Conservation (phyloP, 345 rosid species). For the Theobroma cacao region DNA sequence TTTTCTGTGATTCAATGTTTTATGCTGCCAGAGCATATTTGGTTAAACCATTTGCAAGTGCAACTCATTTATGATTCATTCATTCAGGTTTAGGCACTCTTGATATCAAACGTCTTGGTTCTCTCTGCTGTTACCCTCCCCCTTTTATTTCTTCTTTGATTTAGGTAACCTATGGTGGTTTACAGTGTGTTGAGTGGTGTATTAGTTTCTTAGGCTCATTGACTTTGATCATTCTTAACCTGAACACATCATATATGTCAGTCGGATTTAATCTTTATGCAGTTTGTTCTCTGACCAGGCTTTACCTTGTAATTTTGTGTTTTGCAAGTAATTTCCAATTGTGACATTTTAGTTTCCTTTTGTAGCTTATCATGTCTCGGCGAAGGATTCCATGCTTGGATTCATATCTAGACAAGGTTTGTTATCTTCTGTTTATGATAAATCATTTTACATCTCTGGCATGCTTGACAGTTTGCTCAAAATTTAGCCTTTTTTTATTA, state of each 20-base stretch:
- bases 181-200: not conserved
- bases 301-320: not conserved
- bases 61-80: not conserved
- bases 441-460: not conserved
- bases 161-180: not conserved
- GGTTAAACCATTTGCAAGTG: not conserved
- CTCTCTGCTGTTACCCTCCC: not conserved
- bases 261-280: not conserved
- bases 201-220: not conserved
- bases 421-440: slow-evolving; percentile 9
- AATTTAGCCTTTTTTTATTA: not conserved
- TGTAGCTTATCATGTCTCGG: slow-evolving; percentile 92
- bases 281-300: not conserved
- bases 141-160: not conserved
- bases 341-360: slow-evolving; percentile 7
- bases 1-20: not conserved
- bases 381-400: slow-evolving; percentile 95
- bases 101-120: not conserved
- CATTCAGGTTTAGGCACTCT: not conserved
- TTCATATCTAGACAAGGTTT: slow-evolving; percentile 95
- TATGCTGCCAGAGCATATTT: not conserved
- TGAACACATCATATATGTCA: not conserved
- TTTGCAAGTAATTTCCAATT: not conserved
- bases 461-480: not conserved
- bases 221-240: not conserved